phyloP scores from a whole-genome alignment of 2,329 filamentous ascomycete genomes.

The Colletotrichum sidae region DNA sequence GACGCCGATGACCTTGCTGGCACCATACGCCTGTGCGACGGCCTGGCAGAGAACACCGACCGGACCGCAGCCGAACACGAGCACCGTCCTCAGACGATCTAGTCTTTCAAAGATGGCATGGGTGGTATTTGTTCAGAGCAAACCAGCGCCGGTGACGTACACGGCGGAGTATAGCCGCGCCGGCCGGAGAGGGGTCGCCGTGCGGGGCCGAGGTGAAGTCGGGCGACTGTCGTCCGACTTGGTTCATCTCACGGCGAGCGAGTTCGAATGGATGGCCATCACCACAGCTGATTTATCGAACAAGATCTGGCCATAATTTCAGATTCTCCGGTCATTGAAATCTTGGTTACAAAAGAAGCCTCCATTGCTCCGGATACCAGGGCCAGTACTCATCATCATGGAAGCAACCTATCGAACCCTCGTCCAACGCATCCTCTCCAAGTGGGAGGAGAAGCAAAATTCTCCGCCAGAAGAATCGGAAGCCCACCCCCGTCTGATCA shows the following conservation, averaged over 20 bases:
- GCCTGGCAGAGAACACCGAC: slow-evolving; percentile 60
- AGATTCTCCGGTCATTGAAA: too few relatives aligned
- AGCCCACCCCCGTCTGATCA: slow-evolving; percentile 40
- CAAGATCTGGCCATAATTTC: too few relatives aligned
- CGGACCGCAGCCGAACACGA: slow-evolving; percentile 62
- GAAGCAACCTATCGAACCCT: slow-evolving; percentile 42
- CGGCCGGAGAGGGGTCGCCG: slow-evolving; percentile 28
- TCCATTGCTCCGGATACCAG: neutral
- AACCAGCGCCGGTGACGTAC: slow-evolving; percentile 22
- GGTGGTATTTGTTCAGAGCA: slow-evolving; percentile 1
- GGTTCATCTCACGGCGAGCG: too few relatives aligned
- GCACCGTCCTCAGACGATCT: slow-evolving; percentile 45
- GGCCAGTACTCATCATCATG: slow-evolving; percentile 33
- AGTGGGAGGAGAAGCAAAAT: slow-evolving; percentile 39
- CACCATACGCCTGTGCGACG: slow-evolving; percentile 58
- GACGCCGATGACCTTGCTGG: slow-evolving; percentile 57
- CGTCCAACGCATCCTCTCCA: slow-evolving; percentile 37
- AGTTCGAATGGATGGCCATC: too few relatives aligned
- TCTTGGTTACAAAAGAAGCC: too few relatives aligned
- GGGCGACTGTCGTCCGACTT: slow-evolving; percentile 26
- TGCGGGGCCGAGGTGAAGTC: slow-evolving; percentile 21
- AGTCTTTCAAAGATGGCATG: too few relatives aligned
- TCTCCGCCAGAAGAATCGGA: neutral
- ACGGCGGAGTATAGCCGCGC: slow-evolving; percentile 27
- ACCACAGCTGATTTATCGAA: too few relatives aligned